Evolutionary conservation across 768 basidiomycete species (phyloP), one percentile per base, ranked within the genome.

Genomic region (Trametes punicea): DNA sequence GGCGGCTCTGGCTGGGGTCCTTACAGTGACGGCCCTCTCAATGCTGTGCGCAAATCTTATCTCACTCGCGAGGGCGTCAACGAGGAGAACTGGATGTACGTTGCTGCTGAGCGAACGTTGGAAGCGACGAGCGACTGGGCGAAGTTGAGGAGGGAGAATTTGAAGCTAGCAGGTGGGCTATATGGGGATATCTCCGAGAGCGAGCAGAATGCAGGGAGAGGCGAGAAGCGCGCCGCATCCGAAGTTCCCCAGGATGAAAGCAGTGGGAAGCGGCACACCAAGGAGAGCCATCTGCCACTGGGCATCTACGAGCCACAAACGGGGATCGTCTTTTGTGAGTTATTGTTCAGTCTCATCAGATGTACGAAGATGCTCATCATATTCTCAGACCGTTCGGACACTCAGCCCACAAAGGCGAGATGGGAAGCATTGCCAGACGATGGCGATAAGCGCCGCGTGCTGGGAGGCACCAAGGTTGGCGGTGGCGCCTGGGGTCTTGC

Each of bases 51-150:
- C 64, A 92, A 94, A 71, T 85, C 87, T 23, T 69, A 88, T 65
- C 69, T 95, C 52, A 79, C 82, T 40, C 77, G 88, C n/a, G 87
- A 90, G 56, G 90, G 92, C 0, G 81, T 96, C 9, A 85, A 81
- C 31, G 87, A 84, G 66, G 89, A 94, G 63, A 96, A 96, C 66
- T 98, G 94, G 94, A 95, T 98, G 90, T 77, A 71, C 65, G 80
- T 87, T 71, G 85, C 85, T 58, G 88, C 93, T 1, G 77, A 74
- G 62, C 78, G 87, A 30, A 83, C 85, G 1, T 63, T 73, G 4
- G 84, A 89, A 41, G 75, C 84, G 39, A 86, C 85, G 46, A 73
- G 79, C 26, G 83, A 83, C 60, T 90, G 84, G 84, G 62, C 74
- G 23, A 79, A 75, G 65, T 79, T 81, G 66, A 73, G 90, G 59